Percentiles rank a stretch among this genome's conserved stretches.
Conservation (phyloP, 306 rosid species). For the Prunus mira region DNA sequence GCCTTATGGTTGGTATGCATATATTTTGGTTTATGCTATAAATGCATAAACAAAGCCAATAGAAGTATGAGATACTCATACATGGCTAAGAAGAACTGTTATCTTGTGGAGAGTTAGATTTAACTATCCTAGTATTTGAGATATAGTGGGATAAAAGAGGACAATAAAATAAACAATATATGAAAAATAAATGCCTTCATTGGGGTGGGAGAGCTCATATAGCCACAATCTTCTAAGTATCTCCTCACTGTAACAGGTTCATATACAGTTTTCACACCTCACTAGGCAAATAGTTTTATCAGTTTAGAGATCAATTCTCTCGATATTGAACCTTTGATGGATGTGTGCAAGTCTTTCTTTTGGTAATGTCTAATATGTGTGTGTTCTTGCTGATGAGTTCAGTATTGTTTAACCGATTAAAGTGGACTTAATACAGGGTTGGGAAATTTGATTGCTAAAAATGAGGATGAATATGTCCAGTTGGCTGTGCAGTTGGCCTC, state of each 20-base stretch:
- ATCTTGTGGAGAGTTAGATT: no score
- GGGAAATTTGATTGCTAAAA: constrained; percentile 63
- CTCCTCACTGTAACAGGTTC: background rate
- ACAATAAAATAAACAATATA: background rate
- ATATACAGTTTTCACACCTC: background rate
- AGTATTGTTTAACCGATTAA: background rate
- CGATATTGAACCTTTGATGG: background rate
- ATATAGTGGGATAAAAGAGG: background rate
- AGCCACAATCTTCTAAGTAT: background rate
- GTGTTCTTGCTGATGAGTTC: background rate
- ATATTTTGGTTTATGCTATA: background rate
- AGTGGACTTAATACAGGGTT: constrained; percentile 49
- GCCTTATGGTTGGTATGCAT: background rate
- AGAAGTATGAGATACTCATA: background rate
- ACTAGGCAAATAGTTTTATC: background rate
- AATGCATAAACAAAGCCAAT: no score
- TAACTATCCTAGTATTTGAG: no score
- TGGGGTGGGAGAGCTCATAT: background rate
- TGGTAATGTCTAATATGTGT: background rate
- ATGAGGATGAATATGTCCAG: constrained; percentile 84
- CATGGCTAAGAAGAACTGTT: background rate
- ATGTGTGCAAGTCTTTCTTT: background rate
- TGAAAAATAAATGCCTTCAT: background rate
- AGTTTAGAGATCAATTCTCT: background rate
- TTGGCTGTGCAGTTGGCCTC: constrained; percentile 83